phyloP scores from a whole-genome alignment of 495 filamentous ascomycete species.

The Peziza echinospora region DNA sequence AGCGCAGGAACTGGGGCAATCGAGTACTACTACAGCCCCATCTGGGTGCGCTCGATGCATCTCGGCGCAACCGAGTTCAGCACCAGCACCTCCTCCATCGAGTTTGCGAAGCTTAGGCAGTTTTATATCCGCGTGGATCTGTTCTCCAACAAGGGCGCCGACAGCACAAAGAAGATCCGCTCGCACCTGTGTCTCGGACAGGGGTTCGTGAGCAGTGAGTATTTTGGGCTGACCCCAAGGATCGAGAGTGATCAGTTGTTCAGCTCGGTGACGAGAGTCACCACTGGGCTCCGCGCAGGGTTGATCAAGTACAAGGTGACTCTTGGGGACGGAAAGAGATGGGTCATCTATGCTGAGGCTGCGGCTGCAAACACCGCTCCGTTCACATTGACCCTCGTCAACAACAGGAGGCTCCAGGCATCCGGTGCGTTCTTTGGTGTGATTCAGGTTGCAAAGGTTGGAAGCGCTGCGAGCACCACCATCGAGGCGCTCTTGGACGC shows the following conservation, averaged over 20 bases:
- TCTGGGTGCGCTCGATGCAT: not conserved
- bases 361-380: not conserved
- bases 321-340: not conserved
- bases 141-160: not conserved
- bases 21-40: not conserved
- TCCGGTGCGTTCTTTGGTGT: slow-evolving; percentile 34
- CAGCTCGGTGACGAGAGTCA: not conserved
- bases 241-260: not conserved
- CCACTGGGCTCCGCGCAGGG: not conserved
- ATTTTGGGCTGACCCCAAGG: slow-evolving; percentile 35
- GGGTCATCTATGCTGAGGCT: not conserved
- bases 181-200: slow-evolving; percentile 30
- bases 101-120: not conserved
- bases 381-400: not conserved
- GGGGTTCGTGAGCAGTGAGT: slow-evolving; percentile 58
- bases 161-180: not conserved
- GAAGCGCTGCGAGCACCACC: slow-evolving; percentile 23
- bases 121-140: not conserved
- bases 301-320: not conserved
- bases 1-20: slow-evolving; percentile 1
- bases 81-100: not conserved
- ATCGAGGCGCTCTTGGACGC: slow-evolving; percentile 51
- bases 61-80: not conserved
- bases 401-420: slow-evolving; percentile 4
- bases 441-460: slow-evolving; percentile 56